Conservation (phyloP, 768 basidiomycete species). For the Hortiboletus campestris region DNA sequence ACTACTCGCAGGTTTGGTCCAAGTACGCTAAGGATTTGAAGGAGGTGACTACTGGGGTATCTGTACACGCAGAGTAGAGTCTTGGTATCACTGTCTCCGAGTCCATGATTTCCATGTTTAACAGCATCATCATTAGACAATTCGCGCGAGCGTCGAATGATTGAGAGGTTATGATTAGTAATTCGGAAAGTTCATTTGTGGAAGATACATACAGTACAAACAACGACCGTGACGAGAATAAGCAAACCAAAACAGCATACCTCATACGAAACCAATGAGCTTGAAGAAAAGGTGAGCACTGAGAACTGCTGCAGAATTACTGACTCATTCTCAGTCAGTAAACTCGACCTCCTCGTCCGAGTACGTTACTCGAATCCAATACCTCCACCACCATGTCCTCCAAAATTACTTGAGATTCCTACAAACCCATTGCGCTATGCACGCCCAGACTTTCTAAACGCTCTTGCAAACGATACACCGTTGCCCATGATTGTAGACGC, state of each 20-base stretch:
- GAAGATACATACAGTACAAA: conserved; percentile 11
- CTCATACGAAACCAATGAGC: conserved; percentile 39
- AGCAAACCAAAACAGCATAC: conserved; percentile 8
- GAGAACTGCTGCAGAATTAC: not conserved
- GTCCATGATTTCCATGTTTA: too few relatives aligned
- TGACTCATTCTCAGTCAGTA: conserved; percentile 41
- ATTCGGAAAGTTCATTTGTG: not conserved
- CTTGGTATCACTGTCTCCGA: too few relatives aligned
- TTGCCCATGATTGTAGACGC: conserved; percentile 97
- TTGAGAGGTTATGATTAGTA: too few relatives aligned
- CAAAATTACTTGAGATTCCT: conserved; percentile 89
- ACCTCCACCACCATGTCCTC: conserved; percentile 95
- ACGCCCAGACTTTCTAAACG: conserved; percentile 78
- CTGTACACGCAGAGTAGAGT: not conserved
- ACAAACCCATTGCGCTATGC: conserved; percentile 88
- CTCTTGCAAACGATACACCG: conserved; percentile 75
- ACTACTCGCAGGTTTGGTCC: not conserved
- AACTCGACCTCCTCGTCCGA: conserved; percentile 88
- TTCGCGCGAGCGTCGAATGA: too few relatives aligned
- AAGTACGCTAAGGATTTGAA: not conserved
- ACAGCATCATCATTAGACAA: too few relatives aligned
- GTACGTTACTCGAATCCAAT: conserved; percentile 94
- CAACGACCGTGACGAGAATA: conserved; percentile 5
- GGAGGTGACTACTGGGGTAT: not conserved
- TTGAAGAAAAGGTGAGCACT: conserved; percentile 51